These are phyloP conservation scores for Clonostachys byssicola DNA, from an alignment of 2,329 filamentous ascomycete species.

Conservation along the genomic window DNA sequence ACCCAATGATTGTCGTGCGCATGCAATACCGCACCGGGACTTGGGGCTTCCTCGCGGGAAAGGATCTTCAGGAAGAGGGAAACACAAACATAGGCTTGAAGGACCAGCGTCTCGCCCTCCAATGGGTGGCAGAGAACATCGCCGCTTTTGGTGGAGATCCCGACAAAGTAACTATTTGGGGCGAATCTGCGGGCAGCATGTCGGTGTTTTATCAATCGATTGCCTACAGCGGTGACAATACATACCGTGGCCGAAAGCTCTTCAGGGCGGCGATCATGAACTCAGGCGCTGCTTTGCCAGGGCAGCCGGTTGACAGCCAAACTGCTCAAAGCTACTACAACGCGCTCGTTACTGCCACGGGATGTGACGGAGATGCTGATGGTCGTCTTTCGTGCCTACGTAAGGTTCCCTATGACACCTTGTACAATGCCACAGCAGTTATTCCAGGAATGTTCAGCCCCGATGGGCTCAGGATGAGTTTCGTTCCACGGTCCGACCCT, in stretches of 20 bases:
- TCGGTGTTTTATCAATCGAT: slow-evolving; percentile 60
- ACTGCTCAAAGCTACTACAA: slow-evolving; percentile 55
- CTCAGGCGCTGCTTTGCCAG: slow-evolving; percentile 45
- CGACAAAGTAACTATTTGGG: slow-evolving; percentile 60
- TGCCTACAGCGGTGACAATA: slow-evolving; percentile 56
- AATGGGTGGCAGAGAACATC: slow-evolving; percentile 64
- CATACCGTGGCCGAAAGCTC: slow-evolving; percentile 47
- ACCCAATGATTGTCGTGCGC: slow-evolving; percentile 58
- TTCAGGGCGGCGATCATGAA: slow-evolving; percentile 66
- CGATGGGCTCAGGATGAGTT: slow-evolving; percentile 51
- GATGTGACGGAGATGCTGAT: slow-evolving; percentile 44
- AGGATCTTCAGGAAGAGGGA: slow-evolving; percentile 50
- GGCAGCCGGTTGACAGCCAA: slow-evolving; percentile 45
- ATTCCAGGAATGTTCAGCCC: slow-evolving; percentile 55
- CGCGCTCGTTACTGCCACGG: slow-evolving; percentile 40
- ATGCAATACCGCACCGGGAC: slow-evolving; percentile 63
- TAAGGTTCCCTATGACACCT: slow-evolving; percentile 37
- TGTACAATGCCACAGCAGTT: slow-evolving; percentile 52
- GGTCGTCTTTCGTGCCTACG: slow-evolving; percentile 50
- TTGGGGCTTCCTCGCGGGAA: slow-evolving; percentile 51
- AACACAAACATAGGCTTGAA: slow-evolving; percentile 54
- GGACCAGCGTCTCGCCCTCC: slow-evolving; percentile 54
- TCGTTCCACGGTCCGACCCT: slow-evolving; percentile 54
- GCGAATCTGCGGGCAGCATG: slow-evolving; percentile 55
- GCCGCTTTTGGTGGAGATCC: slow-evolving; percentile 63